Evolutionary conservation across 768 basidiomycete genomes (phyloP), one percentile per base, ranked within the genome.

Genomic region (Leccinum uliginosum): DNA sequence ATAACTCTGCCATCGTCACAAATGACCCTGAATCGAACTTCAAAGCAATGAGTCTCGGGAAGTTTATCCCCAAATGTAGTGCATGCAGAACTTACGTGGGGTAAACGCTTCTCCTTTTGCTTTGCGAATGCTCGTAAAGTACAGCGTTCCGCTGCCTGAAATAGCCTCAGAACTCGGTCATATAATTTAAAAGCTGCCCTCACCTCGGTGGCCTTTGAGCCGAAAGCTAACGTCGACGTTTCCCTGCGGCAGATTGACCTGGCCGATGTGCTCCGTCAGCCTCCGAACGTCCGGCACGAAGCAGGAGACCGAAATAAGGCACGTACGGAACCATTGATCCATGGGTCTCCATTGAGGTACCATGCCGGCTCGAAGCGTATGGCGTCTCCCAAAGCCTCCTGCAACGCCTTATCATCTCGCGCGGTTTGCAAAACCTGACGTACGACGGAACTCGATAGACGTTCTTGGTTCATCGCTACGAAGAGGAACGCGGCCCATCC

Each of bases 111-210:
- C 73, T 9, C 87, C 89, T 65, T 90, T 91, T 15, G 79, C 82
- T 73, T 83, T 86, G 44, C 90, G 80, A 55, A 92, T 86, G 67
- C 88, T 91, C 3, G 89, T 91, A 68, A 91, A 92, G 66, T 92
- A 91, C 2, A 91, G 69, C 17, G 88, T 92, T 6, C 90, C 90
- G 19, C 83, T 77, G 21, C 81, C 89, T 90, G 56, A 6, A 24
- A 27, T 45, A 23, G 9, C 30, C 21, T 53, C 46, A 35, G 21
- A 10, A 29, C 50, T 19, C 19, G 26, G 10, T 21, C 12, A 19
- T 19, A 26, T 34, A 27, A 26, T 48, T 15, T n/a, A 15, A 47
- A 38, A 38, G 38, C 1, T 6, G 44, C 6, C 66, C 76, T 46
- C 23, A 84, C 89, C 82, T 75, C 78, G 83, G 44, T 87, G 83